A percentile compares a stretch with the other conserved stretches of the same genome.
phyloP scores from a whole-genome alignment of 495 filamentous ascomycete species.

The Viridothelium virens region DNA sequence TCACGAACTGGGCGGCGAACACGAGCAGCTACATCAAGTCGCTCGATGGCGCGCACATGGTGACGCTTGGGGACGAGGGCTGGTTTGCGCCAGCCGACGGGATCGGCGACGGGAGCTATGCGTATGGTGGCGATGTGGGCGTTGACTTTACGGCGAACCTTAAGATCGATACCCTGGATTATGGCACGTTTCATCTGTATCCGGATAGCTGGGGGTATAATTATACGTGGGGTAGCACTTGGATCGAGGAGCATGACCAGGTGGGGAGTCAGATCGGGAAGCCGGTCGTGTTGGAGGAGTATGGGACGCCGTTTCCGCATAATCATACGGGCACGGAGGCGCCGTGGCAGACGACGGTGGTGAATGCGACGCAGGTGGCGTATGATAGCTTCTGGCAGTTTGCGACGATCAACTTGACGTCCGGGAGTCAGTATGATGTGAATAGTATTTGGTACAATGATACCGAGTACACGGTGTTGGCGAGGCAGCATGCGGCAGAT shows the following conservation, averaged over 20 bases:
- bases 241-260: slow-evolving; percentile 17
- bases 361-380: slow-evolving; percentile 24
- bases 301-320: slow-evolving; percentile 16
- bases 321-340: slow-evolving; percentile 21
- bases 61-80: slow-evolving; percentile 54
- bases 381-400: slow-evolving; percentile 35
- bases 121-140: slow-evolving; percentile 12
- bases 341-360: slow-evolving; percentile 25
- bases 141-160: slow-evolving; percentile 24
- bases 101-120: slow-evolving; percentile 9
- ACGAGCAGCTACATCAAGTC: slow-evolving; percentile 56
- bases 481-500: slow-evolving; percentile 21
- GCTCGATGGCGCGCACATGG: slow-evolving; percentile 56
- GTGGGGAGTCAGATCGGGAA: slow-evolving; percentile 3
- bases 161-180: slow-evolving; percentile 21
- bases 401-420: slow-evolving; percentile 21
- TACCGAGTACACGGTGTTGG: slow-evolving; percentile 24
- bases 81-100: slow-evolving; percentile 10
- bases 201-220: slow-evolving; percentile 14
- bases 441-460: slow-evolving; percentile 27
- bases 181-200: slow-evolving; percentile 20
- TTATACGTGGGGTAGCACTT: slow-evolving; percentile 16
- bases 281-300: slow-evolving; percentile 21
- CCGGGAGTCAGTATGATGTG: slow-evolving; percentile 20
- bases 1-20: slow-evolving; percentile 51